Base-by-base conservation (phyloP, 768 basidiomycete genomes). In the Epithele typhae region DNA sequence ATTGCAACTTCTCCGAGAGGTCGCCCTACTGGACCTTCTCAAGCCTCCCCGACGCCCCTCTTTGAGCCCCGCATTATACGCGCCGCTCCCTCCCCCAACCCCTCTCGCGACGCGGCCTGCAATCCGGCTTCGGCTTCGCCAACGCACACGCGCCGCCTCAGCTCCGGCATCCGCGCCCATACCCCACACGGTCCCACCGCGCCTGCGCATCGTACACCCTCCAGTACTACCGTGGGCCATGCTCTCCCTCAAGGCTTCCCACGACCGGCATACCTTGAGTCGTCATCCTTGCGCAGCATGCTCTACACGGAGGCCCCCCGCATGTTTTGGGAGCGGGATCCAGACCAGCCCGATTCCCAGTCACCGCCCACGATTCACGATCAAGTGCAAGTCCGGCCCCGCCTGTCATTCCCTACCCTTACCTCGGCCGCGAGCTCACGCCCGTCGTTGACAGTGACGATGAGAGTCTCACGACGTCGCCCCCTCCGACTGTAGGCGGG, bases 221-320 rank as follows among this genome's bases (percentile, higher is more conserved):
- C 39, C 10, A 18, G 40, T 12, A 35, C 45, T 22, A 36, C 46
- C 37, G 41, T 47, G n/a, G 23, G 46, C 27, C 46, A 52, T 25
- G 25, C 37, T 17, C 65, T 40, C 5, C 15, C 57, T 54, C 42
- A 49, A 27, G 61, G 66, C 69, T 91, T 84, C 63, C 68, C 78
- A 38, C 78, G 81, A 17, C 89, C 89, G 1, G 66, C 79, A 0
- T 92, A 92, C 63, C 74, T 92, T 45, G 84, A 87, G 35, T 74
- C 87, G 62, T 87, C 87, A 2, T 77, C 85, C 1, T 67, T 92
- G 46, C 81, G 84, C 45, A 71, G 89, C 55, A 64, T 86, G 43
- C 68, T 91, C 8, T 81, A 80, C 46, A 80, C 83, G 0, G 75
- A 76, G 37, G 50, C 64, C 2, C 63, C 7, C 76, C 82, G 19